phyloP scores from a whole-genome alignment of 306 rosid genomes.

The Gynostemma pentaphyllum region DNA sequence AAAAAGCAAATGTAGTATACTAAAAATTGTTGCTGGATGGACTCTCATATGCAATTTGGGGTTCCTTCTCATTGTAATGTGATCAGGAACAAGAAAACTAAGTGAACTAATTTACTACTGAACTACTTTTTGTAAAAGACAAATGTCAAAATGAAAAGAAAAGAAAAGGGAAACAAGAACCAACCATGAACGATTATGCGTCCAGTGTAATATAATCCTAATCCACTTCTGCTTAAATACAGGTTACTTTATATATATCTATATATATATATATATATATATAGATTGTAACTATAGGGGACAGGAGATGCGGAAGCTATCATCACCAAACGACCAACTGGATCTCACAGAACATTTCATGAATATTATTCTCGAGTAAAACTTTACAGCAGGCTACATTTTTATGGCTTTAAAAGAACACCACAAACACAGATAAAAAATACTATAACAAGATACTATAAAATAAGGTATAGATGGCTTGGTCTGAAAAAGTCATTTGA shows the following conservation, averaged over 20 bases:
- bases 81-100: neutral
- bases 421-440: neutral
- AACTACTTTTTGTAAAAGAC: neutral
- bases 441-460: neutral
- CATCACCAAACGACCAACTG: neutral
- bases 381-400: constrained; percentile 3
- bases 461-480: neutral
- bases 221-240: neutral
- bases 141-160: no score
- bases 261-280: no score
- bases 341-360: neutral
- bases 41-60: neutral
- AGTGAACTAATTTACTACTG: neutral
- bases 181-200: neutral
- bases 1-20: neutral
- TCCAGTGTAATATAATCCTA: no score
- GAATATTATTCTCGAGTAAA: neutral
- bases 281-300: neutral
- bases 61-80: neutral
- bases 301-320: neutral
- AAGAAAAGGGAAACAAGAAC: neutral
- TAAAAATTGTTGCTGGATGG: neutral
- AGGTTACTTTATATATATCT: neutral
- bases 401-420: neutral
- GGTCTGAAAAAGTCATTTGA: constrained; percentile 9